Conservation (phyloP, 2,329 filamentous ascomycete species). For the Cladophialophora bantiana region DNA sequence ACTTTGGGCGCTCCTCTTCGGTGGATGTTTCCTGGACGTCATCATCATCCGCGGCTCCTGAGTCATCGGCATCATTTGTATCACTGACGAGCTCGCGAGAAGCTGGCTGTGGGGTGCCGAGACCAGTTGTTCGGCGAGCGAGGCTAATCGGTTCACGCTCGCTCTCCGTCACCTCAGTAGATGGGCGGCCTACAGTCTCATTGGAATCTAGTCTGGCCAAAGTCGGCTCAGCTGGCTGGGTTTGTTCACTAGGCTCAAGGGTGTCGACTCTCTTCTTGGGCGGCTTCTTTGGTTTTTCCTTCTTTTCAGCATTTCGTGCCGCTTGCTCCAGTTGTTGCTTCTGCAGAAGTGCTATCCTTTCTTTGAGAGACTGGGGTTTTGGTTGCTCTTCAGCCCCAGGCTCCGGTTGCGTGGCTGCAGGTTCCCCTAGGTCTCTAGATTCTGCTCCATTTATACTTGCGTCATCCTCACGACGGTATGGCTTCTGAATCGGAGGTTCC, state of each 20-base stretch:
- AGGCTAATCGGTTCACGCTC: conserved; percentile 29
- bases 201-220: conserved; percentile 45
- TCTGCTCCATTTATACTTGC: conserved; percentile 59
- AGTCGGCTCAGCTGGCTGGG: conserved; percentile 41
- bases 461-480: conserved; percentile 89
- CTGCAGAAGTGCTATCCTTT: conserved; percentile 91
- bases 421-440: conserved; percentile 38
- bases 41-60: conserved; percentile 68
- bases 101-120: conserved; percentile 48
- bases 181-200: conserved; percentile 47
- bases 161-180: conserved; percentile 44
- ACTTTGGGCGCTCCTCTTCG: conserved; percentile 76
- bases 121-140: conserved; percentile 42
- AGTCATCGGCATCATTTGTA: conserved; percentile 71
- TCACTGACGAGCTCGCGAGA: conserved; percentile 65
- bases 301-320: conserved; percentile 82
- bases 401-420: conserved; percentile 51
- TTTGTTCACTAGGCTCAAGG: conserved; percentile 41
- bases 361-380: conserved; percentile 91
- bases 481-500: conserved; percentile 73
- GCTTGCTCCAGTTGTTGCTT: conserved; percentile 93
- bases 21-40: conserved; percentile 68
- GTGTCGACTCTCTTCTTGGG: conserved; percentile 69
- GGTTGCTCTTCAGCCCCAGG: conserved; percentile 76
- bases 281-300: conserved; percentile 84